Evolutionary conservation across 148 eudicot genomes (phyloP), one percentile per base, ranked within the genome.

Genomic region (Arbutus unedo): DNA sequence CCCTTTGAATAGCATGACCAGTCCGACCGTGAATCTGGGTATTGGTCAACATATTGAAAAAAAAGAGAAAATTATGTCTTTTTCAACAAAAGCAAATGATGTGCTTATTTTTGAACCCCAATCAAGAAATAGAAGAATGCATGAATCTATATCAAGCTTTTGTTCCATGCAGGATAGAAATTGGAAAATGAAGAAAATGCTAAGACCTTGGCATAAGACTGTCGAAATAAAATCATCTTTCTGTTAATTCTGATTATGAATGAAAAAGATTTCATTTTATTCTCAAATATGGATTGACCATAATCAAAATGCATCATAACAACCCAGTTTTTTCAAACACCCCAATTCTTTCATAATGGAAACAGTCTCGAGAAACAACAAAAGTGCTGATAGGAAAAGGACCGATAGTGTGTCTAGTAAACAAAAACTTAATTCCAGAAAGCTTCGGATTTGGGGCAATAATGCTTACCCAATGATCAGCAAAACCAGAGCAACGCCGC

Each of bases 391-490:
- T 3, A 50, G 8, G 47, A 51, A 44, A 43, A 45, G 8, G 49
- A 57, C 8, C 15, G 23, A 57, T 43, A 51, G 8, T 18, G 67
- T 25, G 13, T 67, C 48, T 9, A 31, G 14, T 16, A 54, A 31
- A 49, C 25, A 54, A 41, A 18, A 54, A 56, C 7, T 45, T 43
- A 49, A 60, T 79, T 60, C 31, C 81, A 62, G 43, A 74, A 74
- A 74, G 48, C 62, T 31, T 21, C 54, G 23, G 44, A n/a, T 64
- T 21, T 50, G n/a, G 51, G 67, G 19, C 3, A 19, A 19, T 50
- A 70, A 49, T 54, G 73, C 95, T 90, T 93, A 95, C 98, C 98
- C 94, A 44, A 86, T 83, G 74, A 93, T 74, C 53, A 95, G 82
- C 43, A 89, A 74, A 68, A 79, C 88, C 38, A 89, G 74, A 68